Evolutionary conservation across 371 early-diverging fungal species (phyloP), one percentile per base, ranked within the genome.

Genomic region (Blakeslea trispora): DNA sequence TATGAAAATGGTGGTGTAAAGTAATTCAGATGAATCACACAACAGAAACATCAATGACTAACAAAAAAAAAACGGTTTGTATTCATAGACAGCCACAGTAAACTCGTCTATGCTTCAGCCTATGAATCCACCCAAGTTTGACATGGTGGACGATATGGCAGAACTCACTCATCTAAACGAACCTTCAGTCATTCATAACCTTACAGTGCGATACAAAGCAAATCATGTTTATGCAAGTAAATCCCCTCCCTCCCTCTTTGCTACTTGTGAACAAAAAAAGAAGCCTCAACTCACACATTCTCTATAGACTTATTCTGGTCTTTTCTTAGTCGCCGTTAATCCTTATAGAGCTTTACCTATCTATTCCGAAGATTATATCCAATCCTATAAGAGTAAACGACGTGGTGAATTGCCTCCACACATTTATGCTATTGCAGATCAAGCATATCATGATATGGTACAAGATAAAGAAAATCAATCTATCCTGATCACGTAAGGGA

Each of bases 91-190:
- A 21, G 42, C 55, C 21, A 35, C 19, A 10, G 53, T 54, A 9
- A 34, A 48, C 37, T 19, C 17, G 7, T 50, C 55, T 8, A 47
- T 37, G 23, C 45, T 57, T 18, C 46, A 63, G 44, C 53, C 97
- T 72, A 97, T 98, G 91, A 99, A 99, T 61, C 99, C 99, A 43
- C 95, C 97, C 35, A 99, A 99, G 77, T 99, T 99, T 71, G 99
- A 99, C 69, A 86, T 89, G 63, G 94, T 91, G 34, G 98, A 98
- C 51, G 99, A 99, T 83, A 95, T 99, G 97, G 99, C 99, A 17
- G 95, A 95, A 49, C 71, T 99, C 63, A 93, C 95, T 2, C 88
- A 99, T 74, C 79, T 99, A 44, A 99, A 99, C 74, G 99, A 99
- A 69, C 97, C 99, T 1, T 94, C 97, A 2, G 99, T 99, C 7